A percentile compares a stretch with the other conserved stretches of the same genome.
Conservation (phyloP, 2,329 filamentous ascomycete genomes). For the Lachnellula willkommii region DNA sequence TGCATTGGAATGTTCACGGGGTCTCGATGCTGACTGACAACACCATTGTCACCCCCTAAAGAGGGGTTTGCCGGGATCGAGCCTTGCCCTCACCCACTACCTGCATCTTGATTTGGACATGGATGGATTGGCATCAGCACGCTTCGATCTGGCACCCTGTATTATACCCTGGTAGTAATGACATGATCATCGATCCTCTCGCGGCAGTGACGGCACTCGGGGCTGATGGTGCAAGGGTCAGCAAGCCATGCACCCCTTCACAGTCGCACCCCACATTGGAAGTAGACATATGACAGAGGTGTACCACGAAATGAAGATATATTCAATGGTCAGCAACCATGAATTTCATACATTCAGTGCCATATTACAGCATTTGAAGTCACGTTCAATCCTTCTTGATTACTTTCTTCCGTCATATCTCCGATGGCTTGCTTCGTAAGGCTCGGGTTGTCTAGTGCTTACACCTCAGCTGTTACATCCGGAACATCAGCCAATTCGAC, state of each 20-base stretch:
- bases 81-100: slow-evolving; percentile 14
- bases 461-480: slow-evolving; percentile 23
- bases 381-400: slow-evolving; percentile 1
- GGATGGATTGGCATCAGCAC: slow-evolving; percentile 18
- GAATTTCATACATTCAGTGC: background rate
- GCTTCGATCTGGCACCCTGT: slow-evolving; percentile 8
- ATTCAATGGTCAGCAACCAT: background rate
- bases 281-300: background rate
- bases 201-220: slow-evolving; percentile 17
- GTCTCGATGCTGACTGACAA: slow-evolving; percentile 13
- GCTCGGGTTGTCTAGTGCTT: slow-evolving; percentile 25
- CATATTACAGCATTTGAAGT: slow-evolving; percentile 1
- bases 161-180: slow-evolving; percentile 15
- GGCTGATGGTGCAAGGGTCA: slow-evolving; percentile 10
- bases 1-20: slow-evolving; percentile 6
- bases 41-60: too few relatives aligned
- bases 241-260: background rate
- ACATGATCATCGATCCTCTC: slow-evolving; percentile 15
- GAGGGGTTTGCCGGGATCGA: slow-evolving; percentile 11
- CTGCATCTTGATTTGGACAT: slow-evolving; percentile 16
- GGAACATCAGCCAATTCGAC: slow-evolving; percentile 16
- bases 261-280: background rate
- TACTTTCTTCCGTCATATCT: slow-evolving; percentile 15
- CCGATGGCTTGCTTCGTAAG: slow-evolving; percentile 10
- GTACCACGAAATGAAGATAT: background rate